Evolutionary conservation across 768 basidiomycete genomes (phyloP).

Genomic region (Suillus subaureus): DNA sequence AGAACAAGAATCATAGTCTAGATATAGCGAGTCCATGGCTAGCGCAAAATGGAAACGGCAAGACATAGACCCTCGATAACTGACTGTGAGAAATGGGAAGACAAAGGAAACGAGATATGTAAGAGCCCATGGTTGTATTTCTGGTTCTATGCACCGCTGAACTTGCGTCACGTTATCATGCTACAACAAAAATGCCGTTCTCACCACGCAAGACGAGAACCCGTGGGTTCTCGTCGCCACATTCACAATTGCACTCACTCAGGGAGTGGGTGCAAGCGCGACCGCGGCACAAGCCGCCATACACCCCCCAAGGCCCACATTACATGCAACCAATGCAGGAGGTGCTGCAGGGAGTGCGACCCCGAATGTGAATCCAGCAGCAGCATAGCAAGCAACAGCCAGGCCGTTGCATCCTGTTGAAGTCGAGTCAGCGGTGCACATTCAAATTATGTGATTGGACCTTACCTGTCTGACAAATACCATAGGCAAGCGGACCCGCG

Average conservation of each 20-base stretch:
- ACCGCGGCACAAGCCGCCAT: constrained; percentile 26
- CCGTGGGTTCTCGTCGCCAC: neutral
- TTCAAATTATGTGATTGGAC: neutral
- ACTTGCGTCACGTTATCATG: too few relatives aligned
- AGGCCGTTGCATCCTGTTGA: constrained; percentile 27
- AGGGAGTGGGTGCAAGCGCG: constrained; percentile 28
- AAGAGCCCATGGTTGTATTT: neutral
- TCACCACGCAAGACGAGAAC: neutral
- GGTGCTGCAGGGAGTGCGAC: constrained; percentile 23
- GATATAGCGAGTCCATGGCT: neutral
- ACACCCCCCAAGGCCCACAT: constrained; percentile 23
- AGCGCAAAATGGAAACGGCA: neutral
- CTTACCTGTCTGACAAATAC: constrained; percentile 26
- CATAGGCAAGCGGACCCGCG: constrained; percentile 27
- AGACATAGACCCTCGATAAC: neutral
- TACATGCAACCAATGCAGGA: constrained; percentile 25
- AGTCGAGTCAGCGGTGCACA: too few relatives aligned
- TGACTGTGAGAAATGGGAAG: too few relatives aligned
- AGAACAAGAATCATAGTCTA: neutral
- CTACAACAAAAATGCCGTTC: neutral
- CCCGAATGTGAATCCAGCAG: constrained; percentile 27
- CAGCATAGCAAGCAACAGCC: constrained; percentile 24
- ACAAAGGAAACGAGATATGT: neutral
- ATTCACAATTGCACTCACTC: constrained; percentile 5
- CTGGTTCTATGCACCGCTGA: neutral